Base-by-base conservation (phyloP, 257 asterid species). In the Anisodus acutangulus region DNA sequence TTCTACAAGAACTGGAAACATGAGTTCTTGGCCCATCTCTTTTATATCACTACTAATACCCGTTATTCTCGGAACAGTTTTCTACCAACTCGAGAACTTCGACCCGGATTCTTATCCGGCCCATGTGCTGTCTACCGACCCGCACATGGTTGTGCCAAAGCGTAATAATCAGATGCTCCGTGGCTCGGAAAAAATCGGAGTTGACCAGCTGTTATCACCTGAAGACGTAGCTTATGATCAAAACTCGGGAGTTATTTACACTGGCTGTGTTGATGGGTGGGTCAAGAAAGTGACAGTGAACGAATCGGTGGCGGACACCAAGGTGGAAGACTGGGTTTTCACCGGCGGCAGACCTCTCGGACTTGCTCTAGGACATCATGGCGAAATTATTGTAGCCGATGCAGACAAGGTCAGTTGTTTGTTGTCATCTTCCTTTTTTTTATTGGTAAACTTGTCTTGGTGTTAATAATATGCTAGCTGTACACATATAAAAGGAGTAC, bases 311-410 rank as follows among this genome's bases (percentile, higher is more conserved):
- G 90, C 88, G 6, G 95, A 90, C 59, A 55, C 91, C 66, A 88
- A 8, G 82, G 93, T 90, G 89, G 93, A 94, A 92, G 81, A 90
- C 53, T 95, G 98, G 98, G 89, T 91, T 84, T 91, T 91, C 90
- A 94, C 99, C 1, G 99, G 97, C 11, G 99, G 99, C 15, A 86
- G 99, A 66, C 98, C 99, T 17, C 96, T 96, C 1, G 98, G 97
- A 3, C 71, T 96, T 53, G 93, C 68, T 4, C 85, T 85, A 62
- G 99, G 98, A 1, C 91, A 37, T 55, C 85, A 91, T 82, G 95
- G 94, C 10, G 98, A 93, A 82, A 86, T 96, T 69, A 85, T 96
- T 12, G 91, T 96, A 2, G 98, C 98, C 0, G 99, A 96, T 86
- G 93, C 94, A 10, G 71, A 83, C 22, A 92, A 90, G 97, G 99